These are phyloP conservation scores for Rhododendron ovatum DNA, from an alignment of 148 eudicot genomes.

Conservation along the genomic window DNA sequence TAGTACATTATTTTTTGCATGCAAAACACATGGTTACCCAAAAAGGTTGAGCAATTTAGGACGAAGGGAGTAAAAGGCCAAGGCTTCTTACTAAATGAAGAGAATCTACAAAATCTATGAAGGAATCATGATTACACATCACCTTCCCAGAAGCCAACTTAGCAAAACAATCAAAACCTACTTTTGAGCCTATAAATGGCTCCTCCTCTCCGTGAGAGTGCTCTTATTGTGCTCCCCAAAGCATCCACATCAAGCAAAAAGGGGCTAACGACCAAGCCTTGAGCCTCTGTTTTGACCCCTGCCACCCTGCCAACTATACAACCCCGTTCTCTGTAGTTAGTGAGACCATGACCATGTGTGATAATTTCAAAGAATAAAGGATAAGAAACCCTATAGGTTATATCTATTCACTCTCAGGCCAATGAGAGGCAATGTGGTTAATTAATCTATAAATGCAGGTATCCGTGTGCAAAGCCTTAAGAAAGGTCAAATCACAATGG, in stretches of 20 bases:
- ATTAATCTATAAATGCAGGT: constrained; percentile 45
- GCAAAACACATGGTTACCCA: neutral
- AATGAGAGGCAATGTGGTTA: neutral
- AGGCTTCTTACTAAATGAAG: neutral
- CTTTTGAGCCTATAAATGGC: neutral
- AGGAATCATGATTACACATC: neutral
- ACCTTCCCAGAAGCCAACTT: neutral
- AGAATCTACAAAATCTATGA: neutral
- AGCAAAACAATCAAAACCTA: neutral
- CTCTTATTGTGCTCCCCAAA: neutral
- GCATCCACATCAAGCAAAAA: neutral
- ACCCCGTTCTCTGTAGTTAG: neutral
- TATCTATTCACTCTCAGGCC: neutral
- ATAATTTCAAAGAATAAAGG: neutral
- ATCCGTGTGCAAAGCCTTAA: constrained; percentile 96
- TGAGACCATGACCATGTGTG: neutral
- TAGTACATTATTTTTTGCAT: neutral
- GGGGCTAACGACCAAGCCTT: neutral
- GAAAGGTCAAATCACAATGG: constrained; percentile 89
- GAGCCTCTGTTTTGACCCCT: neutral
- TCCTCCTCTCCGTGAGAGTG: neutral
- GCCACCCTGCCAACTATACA: neutral
- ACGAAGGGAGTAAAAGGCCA: neutral
- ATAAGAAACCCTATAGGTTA: neutral
- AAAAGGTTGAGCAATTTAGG: neutral